Evolutionary conservation across 1,284 basidiomycete species (phyloP).

Genomic region (Takashimella koratensis): DNA sequence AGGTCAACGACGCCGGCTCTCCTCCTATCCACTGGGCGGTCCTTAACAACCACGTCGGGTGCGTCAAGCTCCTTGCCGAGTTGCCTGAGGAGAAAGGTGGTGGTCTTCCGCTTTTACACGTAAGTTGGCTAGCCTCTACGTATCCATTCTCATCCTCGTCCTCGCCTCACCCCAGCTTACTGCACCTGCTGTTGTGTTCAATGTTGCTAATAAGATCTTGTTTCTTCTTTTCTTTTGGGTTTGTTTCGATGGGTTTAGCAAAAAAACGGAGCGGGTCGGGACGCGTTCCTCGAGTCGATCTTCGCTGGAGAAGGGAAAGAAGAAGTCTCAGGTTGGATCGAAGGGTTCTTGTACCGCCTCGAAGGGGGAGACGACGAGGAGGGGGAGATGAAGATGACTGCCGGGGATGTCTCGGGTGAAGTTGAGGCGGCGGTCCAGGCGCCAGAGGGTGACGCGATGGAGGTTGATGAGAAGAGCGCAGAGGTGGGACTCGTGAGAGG

Average conservation of each 20-base stretch:
- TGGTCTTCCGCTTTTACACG: slow-evolving; percentile 42
- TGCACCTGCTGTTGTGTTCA: background rate
- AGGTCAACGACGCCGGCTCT: slow-evolving; percentile 65
- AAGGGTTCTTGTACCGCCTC: slow-evolving; percentile 42
- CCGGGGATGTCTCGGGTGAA: background rate
- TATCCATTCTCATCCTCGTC: no score
- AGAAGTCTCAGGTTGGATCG: slow-evolving; percentile 49
- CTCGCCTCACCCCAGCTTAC: background rate
- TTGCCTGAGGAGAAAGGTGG: slow-evolving; percentile 44
- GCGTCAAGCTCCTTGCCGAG: slow-evolving; percentile 63
- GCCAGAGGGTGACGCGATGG: slow-evolving; percentile 9
- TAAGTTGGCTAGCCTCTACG: no score
- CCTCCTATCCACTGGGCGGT: slow-evolving; percentile 86
- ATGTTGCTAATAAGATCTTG: background rate
- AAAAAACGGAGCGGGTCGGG: slow-evolving; percentile 40
- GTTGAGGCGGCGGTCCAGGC: slow-evolving; percentile 10
- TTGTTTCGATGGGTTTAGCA: no score
- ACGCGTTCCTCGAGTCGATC: slow-evolving; percentile 45
- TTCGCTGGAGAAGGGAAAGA: slow-evolving; percentile 49
- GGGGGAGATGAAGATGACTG: background rate
- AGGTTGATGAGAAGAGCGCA: slow-evolving; percentile 17
- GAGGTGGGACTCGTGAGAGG: background rate
- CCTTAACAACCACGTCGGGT: slow-evolving; percentile 67
- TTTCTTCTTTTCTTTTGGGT: no score
- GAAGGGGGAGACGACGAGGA: slow-evolving; percentile 38